Evolutionary conservation across 1,284 basidiomycete species (phyloP).

Genomic region (Pascua guehoae): DNA sequence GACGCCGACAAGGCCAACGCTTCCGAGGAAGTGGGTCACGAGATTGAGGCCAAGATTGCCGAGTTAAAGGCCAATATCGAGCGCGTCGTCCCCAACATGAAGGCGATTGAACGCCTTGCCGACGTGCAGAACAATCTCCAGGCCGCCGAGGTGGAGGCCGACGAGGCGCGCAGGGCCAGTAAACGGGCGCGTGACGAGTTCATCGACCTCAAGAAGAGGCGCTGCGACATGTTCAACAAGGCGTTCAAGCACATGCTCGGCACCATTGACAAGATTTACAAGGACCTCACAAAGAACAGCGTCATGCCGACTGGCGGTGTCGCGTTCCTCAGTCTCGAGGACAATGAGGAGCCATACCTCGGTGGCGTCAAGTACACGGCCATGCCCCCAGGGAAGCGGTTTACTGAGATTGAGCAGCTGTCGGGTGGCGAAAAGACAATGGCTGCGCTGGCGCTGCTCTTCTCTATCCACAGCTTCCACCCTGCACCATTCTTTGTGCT

Average conservation of each 20-base stretch:
- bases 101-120: slow-evolving; percentile 89
- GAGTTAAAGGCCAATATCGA: slow-evolving; percentile 81
- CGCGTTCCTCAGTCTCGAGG: slow-evolving; percentile 92
- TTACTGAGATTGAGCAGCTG: slow-evolving; percentile 97
- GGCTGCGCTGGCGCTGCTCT: slow-evolving; percentile 88
- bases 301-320: slow-evolving; percentile 83
- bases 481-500: slow-evolving; percentile 98
- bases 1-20: slow-evolving; percentile 81
- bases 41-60: slow-evolving; percentile 72
- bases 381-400: slow-evolving; percentile 99
- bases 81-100: slow-evolving; percentile 92
- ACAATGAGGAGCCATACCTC: slow-evolving; percentile 95
- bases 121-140: slow-evolving; percentile 71
- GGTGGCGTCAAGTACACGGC: slow-evolving; percentile 97
- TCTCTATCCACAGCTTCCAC: slow-evolving; percentile 96
- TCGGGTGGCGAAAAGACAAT: slow-evolving; percentile 99
- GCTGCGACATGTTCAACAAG: slow-evolving; percentile 90
- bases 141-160: slow-evolving; percentile 57
- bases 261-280: slow-evolving; percentile 92
- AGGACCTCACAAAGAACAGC: slow-evolving; percentile 93
- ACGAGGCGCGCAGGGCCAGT: slow-evolving; percentile 65
- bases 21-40: slow-evolving; percentile 63
- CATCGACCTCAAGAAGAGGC: slow-evolving; percentile 75
- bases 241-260: slow-evolving; percentile 95
- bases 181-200: slow-evolving; percentile 86